Base-by-base conservation (phyloP, 1,139 yeast species). In the Chernovozyma sophiae-reginae region DNA sequence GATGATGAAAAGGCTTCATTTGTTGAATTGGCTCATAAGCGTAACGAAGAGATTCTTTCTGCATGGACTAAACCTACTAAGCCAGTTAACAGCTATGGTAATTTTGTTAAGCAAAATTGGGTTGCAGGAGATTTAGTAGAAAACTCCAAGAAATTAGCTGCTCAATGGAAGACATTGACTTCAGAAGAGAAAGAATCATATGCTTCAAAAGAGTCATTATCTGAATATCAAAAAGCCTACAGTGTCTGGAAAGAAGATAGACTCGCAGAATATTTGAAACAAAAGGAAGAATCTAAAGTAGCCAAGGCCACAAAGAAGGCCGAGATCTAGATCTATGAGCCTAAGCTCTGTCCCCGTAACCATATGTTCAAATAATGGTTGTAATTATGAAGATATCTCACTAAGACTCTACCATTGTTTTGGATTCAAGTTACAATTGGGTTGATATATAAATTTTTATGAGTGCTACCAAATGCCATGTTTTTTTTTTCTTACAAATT, bases 61-160 rank as follows among this genome's bases (percentile, higher is more conserved):
- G 11, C 51, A 56, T 3, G 66, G 70, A 5, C 15, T 6, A 62
- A 59, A 43, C 74, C 73, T 33, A 59, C 57, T 40, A 47, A 52
- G 11, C 68, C 71, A 3, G 51, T 58, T 4, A 43, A 43, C 30
- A 56, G 58, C 5, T 68, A 58, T 47, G 63, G 68, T 24, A 46
- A 49, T 23, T 69, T 46, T 39, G 52, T 67, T 29, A 52, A 60
- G 41, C 55, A 61, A 31, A 55, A 58, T 43, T 65, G 4, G 46
- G 47, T 44, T 29, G 58, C 49, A 33, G 66, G 56, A 25, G 31
- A 52, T 19, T 49, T 58, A 30, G 49, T 43, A 10, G 68, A 61
- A 25, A 48, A 53, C 22, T 45, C 57, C 25, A 60, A 56, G 43
- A 54, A 49, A 12, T 48, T 65, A 31, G 49, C 63, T 18, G 46